Evolutionary conservation across 768 basidiomycete species (phyloP).

Genomic region (Filobasidium floriforme): DNA sequence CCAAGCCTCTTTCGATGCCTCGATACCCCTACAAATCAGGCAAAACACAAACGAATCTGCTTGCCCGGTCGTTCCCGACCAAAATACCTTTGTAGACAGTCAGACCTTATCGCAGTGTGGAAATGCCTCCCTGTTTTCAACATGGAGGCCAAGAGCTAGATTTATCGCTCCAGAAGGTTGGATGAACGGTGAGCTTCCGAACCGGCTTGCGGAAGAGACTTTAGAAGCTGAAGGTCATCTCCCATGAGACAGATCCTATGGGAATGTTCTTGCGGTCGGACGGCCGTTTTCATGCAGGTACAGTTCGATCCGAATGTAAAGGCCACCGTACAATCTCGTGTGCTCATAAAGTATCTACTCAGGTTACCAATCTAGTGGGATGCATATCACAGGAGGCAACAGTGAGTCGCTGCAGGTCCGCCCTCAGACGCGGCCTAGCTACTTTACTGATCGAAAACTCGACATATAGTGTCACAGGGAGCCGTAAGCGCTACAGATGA

Average conservation of each 20-base stretch:
- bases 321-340: too few species aligned
- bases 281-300: neutral
- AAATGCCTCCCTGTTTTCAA: neutral
- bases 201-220: neutral
- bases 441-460: neutral
- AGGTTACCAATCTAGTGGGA: neutral
- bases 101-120: neutral
- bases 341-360: too few species aligned
- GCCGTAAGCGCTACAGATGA: neutral
- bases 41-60: too few species aligned
- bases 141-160: neutral
- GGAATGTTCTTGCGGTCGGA: neutral
- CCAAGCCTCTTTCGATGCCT: too few species aligned
- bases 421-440: neutral
- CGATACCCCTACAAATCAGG: too few species aligned
- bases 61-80: too few species aligned
- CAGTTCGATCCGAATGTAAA: too few species aligned
- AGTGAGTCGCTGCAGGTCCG: neutral
- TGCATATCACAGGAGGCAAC: neutral
- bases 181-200: neutral
- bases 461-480: neutral
- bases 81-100: too few species aligned
- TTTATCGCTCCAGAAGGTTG: slow-evolving; percentile 1
- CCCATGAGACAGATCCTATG: neutral
- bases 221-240: neutral